These are phyloP conservation scores for Takashimella tepidaria DNA, from an alignment of 1,284 basidiomycete genomes.

Conservation along the genomic window DNA sequence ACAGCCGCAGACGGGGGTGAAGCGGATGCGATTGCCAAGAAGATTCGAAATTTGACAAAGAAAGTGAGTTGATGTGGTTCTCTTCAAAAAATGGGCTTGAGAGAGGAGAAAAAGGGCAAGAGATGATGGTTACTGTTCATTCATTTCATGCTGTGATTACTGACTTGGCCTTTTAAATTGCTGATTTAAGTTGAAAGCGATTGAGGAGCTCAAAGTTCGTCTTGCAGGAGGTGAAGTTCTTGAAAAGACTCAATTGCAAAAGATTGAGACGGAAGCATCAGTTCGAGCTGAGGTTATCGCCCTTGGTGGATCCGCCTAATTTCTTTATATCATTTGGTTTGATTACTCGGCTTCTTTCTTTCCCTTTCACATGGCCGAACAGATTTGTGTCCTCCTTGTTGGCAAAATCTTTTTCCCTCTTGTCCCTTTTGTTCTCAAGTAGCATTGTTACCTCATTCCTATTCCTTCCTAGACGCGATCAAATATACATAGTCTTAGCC, in stretches of 20 bases:
- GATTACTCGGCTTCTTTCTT: too few relatives aligned
- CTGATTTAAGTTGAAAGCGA: constrained; percentile 72
- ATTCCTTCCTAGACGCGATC: too few relatives aligned
- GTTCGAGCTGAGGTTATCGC: constrained; percentile 70
- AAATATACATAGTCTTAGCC: too few relatives aligned
- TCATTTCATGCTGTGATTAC: neutral
- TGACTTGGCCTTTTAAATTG: too few relatives aligned
- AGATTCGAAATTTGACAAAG: constrained; percentile 87
- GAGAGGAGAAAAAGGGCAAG: neutral
- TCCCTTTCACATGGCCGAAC: too few relatives aligned
- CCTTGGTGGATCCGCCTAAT: constrained; percentile 45
- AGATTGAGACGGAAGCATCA: constrained; percentile 82
- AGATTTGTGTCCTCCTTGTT: too few relatives aligned
- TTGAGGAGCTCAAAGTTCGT: constrained; percentile 90
- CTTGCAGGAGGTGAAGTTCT: constrained; percentile 77
- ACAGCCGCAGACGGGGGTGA: constrained; percentile 57
- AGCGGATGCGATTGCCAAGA: constrained; percentile 79
- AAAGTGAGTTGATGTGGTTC: constrained; percentile 63
- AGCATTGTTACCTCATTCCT: too few relatives aligned
- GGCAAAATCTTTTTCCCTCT: too few relatives aligned
- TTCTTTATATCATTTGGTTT: too few relatives aligned
- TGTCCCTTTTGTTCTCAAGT: too few relatives aligned
- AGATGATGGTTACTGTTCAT: neutral
- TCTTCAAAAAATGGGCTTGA: neutral
- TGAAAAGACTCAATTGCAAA: constrained; percentile 89